phyloP scores from a whole-genome alignment of 2,329 filamentous ascomycete species.

The Paraphoma chrysanthemicola region DNA sequence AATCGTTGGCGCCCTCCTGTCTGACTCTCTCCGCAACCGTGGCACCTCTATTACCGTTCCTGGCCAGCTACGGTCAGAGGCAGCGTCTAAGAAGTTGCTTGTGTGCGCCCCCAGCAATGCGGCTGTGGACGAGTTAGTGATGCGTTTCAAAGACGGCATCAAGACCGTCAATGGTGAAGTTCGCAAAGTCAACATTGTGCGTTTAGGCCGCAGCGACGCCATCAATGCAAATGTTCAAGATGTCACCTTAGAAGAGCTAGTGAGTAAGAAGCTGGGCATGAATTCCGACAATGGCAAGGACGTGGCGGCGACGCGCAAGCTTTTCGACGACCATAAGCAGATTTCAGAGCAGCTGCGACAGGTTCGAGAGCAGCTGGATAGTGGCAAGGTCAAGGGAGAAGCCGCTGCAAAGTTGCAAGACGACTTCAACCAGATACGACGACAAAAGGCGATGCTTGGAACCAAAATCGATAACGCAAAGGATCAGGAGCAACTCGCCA shows the following conservation, averaged over 20 bases:
- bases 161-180: conserved; percentile 75
- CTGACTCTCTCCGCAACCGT: conserved; percentile 60
- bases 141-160: conserved; percentile 87
- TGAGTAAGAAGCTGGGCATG: conserved; percentile 72
- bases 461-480: conserved; percentile 86
- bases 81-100: conserved; percentile 78
- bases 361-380: conserved; percentile 72
- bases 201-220: conserved; percentile 87
- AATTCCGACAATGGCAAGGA: conserved; percentile 49
- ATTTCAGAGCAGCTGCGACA: conserved; percentile 71
- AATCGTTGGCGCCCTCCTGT: conserved; percentile 88
- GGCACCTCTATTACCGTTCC: conserved; percentile 56
- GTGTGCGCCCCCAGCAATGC: conserved; percentile 99
- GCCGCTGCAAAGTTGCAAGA: conserved; percentile 73
- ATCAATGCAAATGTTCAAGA: conserved; percentile 90
- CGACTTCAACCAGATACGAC: conserved; percentile 79
- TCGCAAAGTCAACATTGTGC: conserved; percentile 84
- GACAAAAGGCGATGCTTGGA: conserved; percentile 77
- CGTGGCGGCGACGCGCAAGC: conserved; percentile 63
- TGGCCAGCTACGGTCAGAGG: conserved; percentile 36
- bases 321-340: conserved; percentile 73
- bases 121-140: conserved; percentile 93
- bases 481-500: conserved; percentile 81
- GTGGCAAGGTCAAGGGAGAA: conserved; percentile 64
- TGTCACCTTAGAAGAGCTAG: conserved; percentile 91